Conservation (phyloP, 2,329 filamentous ascomycete species). For the Aspergillus tanneri region DNA sequence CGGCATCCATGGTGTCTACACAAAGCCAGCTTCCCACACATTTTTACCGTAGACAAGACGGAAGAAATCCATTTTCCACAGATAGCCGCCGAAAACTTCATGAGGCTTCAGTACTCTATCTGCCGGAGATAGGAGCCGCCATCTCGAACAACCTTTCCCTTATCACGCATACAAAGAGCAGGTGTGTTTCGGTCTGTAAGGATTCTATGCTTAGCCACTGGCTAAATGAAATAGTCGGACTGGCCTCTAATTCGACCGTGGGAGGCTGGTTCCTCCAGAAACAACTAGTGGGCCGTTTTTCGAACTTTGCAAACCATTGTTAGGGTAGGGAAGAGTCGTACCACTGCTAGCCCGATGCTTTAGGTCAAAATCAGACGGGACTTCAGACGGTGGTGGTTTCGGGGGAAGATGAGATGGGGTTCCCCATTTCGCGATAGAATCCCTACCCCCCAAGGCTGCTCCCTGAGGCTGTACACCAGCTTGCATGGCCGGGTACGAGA, state of each 20-base stretch:
- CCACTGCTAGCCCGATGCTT: constrained; percentile 32
- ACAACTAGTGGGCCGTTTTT: constrained; percentile 42
- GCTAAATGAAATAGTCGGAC: neutral
- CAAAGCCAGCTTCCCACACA: no score
- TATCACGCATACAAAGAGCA: no score
- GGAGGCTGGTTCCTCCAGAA: constrained; percentile 33
- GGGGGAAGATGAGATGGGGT: constrained; percentile 51
- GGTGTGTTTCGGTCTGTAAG: no score
- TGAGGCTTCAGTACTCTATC: constrained; percentile 4
- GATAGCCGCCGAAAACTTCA: no score
- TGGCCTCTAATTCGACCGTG: constrained; percentile 28
- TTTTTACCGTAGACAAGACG: neutral
- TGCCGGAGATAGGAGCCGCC: constrained; percentile 10
- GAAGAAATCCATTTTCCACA: neutral
- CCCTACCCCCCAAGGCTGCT: constrained; percentile 29
- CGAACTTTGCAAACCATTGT: constrained; percentile 21
- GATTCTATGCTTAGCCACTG: no score
- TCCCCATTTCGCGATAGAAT: constrained; percentile 52
- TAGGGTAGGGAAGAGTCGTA: constrained; percentile 23
- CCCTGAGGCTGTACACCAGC: constrained; percentile 28
- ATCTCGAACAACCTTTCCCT: neutral
- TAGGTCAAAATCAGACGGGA: constrained; percentile 42
- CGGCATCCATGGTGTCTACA: no score
- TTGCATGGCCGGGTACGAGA: constrained; percentile 27
- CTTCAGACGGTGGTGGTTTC: constrained; percentile 51